These are phyloP conservation scores for Parietaria judaica DNA, from an alignment of 306 rosid genomes.

Conservation along the genomic window DNA sequence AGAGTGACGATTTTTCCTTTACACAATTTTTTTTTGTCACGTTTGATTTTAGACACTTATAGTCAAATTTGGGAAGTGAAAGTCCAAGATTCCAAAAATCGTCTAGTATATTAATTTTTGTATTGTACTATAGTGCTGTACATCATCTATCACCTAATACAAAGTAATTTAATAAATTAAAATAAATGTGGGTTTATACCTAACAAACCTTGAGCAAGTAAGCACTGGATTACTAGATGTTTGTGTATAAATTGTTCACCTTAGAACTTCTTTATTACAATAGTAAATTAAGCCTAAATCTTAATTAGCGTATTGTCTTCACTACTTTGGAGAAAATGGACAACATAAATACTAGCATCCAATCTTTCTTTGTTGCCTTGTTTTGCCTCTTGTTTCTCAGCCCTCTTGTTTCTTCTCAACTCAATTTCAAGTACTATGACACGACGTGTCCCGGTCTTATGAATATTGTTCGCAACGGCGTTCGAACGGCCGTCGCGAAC, in stretches of 20 bases:
- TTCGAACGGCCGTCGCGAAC: conserved; percentile 56
- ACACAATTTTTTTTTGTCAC: conserved; percentile 5
- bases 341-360: not conserved
- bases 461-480: conserved; percentile 42
- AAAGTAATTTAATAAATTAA: conserved; percentile 7
- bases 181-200: conserved; percentile 31
- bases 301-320: conserved; percentile 25
- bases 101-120: not conserved
- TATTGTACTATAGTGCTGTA: not conserved
- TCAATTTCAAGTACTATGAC: conserved; percentile 59
- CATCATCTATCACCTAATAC: conserved; percentile 35
- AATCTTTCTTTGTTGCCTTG: conserved; percentile 26
- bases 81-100: not conserved
- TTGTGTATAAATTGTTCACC: conserved; percentile 2
- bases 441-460: conserved; percentile 53
- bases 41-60: not conserved
- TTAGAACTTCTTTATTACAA: conserved; percentile 16
- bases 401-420: conserved; percentile 50
- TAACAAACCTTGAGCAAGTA: conserved; percentile 15
- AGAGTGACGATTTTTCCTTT: conserved; percentile 4
- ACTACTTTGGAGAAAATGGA: too few relatives aligned
- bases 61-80: conserved; percentile 19
- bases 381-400: conserved; percentile 40
- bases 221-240: not conserved
- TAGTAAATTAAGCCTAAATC: not conserved